Conservation (phyloP, 2,329 filamentous ascomycete genomes). For the Talaromyces sp. region DNA sequence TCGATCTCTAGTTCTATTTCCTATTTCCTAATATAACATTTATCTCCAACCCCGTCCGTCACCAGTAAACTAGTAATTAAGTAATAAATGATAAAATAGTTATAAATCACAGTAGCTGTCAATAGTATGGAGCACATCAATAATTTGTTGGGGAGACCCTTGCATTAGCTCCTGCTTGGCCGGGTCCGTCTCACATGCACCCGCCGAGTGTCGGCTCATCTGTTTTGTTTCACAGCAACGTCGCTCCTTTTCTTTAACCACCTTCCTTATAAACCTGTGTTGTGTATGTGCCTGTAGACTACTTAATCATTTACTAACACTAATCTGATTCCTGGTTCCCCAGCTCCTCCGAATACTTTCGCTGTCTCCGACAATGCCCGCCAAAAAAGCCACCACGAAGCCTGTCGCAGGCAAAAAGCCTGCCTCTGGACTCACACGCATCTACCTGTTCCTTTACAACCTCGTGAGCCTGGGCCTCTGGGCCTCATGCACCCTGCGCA, state of each 20-base stretch:
- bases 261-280: not conserved
- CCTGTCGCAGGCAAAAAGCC: constrained; percentile 6
- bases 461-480: constrained; percentile 70
- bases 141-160: not conserved
- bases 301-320: no score
- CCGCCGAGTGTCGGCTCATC: not conserved
- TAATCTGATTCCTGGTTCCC: not conserved
- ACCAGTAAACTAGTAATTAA: not conserved
- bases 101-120: not conserved
- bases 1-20: not conserved
- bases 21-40: not conserved
- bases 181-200: not conserved
- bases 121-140: not conserved
- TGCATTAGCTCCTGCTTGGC: not conserved
- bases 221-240: not conserved
- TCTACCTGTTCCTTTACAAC: constrained; percentile 85
- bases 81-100: not conserved
- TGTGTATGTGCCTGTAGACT: not conserved
- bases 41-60: no score
- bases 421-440: constrained; percentile 7
- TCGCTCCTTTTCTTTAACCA: not conserved
- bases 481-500: constrained; percentile 68
- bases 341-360: not conserved
- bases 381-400: constrained; percentile 1
- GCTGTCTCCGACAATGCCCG: constrained; percentile 2